Conservation (phyloP, 495 filamentous ascomycete species). For the Trichocladium uniseriatum region DNA sequence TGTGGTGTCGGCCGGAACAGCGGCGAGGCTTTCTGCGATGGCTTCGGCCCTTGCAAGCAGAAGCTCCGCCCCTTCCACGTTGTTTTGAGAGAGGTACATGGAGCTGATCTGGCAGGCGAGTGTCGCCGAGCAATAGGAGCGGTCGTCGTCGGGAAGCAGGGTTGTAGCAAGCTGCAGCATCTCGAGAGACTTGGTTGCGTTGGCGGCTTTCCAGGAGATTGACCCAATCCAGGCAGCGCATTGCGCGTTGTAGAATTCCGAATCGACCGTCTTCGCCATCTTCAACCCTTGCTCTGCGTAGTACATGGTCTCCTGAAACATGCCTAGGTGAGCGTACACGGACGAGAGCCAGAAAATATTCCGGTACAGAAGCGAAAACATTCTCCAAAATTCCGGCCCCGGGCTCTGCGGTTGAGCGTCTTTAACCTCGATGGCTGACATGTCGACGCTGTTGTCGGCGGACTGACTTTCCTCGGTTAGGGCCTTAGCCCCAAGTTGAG, state of each 20-base stretch:
- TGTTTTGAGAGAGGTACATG: constrained; percentile 35
- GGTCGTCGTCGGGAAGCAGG: constrained; percentile 32
- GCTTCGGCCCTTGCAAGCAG: constrained; percentile 33
- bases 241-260: constrained; percentile 47
- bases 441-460: constrained; percentile 19
- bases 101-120: constrained; percentile 35
- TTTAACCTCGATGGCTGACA: constrained; percentile 11
- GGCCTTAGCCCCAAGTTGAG: constrained; percentile 18
- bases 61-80: constrained; percentile 28
- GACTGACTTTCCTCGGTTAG: constrained; percentile 27
- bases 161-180: constrained; percentile 44
- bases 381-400: constrained; percentile 70
- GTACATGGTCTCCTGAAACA: constrained; percentile 84
- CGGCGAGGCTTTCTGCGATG: constrained; percentile 24
- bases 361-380: constrained; percentile 62
- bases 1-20: constrained; percentile 3
- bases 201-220: constrained; percentile 55
- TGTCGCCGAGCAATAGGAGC: constrained; percentile 38
- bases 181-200: constrained; percentile 51
- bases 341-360: constrained; percentile 61
- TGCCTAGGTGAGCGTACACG: constrained; percentile 70
- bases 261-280: constrained; percentile 59
- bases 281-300: constrained; percentile 78
- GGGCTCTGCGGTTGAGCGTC: constrained; percentile 13
- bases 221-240: constrained; percentile 52